phyloP scores from a whole-genome alignment of 176 grass and related monocot species.

The Paspalum notatum region DNA sequence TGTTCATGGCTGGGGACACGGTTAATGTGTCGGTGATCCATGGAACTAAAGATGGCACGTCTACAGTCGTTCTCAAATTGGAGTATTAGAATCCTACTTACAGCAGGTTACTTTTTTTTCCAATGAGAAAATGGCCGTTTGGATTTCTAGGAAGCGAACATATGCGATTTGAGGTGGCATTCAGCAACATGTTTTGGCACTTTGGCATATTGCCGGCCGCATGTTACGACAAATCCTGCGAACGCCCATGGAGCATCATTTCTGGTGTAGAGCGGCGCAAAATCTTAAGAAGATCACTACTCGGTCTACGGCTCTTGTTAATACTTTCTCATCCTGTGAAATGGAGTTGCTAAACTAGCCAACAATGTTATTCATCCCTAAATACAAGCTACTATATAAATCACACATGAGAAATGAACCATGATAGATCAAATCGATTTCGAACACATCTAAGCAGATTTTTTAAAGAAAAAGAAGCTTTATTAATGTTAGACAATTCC shows the following conservation, averaged over 20 bases:
- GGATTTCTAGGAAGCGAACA: slow-evolving; percentile 6
- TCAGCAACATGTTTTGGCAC: slow-evolving; percentile 27
- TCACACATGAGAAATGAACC: no score
- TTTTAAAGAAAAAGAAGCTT: no score
- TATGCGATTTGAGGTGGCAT: slow-evolving; percentile 29
- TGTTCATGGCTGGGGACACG: background rate
- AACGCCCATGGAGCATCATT: slow-evolving; percentile 25
- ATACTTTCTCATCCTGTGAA: slow-evolving; percentile 9
- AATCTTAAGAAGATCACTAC: slow-evolving; percentile 23
- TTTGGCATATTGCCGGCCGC: slow-evolving; percentile 5
- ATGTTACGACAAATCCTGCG: slow-evolving; percentile 26
- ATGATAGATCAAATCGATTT: no score
- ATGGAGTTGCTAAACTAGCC: no score
- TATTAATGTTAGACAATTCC: no score
- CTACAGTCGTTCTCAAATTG: background rate
- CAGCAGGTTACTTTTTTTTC: background rate
- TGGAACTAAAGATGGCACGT: slow-evolving; percentile 26
- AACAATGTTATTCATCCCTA: no score
- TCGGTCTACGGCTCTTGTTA: slow-evolving; percentile 31
- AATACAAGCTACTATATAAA: no score
- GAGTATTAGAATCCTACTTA: background rate
- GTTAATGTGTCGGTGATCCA: background rate
- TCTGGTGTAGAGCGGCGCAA: slow-evolving; percentile 13
- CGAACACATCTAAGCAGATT: no score
- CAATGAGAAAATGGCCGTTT: background rate